Percentiles rank a stretch among this genome's conserved stretches.
These are phyloP conservation scores for Ascomycota sp. DNA, from an alignment of 2,329 filamentous ascomycete genomes.

Conservation along the genomic window DNA sequence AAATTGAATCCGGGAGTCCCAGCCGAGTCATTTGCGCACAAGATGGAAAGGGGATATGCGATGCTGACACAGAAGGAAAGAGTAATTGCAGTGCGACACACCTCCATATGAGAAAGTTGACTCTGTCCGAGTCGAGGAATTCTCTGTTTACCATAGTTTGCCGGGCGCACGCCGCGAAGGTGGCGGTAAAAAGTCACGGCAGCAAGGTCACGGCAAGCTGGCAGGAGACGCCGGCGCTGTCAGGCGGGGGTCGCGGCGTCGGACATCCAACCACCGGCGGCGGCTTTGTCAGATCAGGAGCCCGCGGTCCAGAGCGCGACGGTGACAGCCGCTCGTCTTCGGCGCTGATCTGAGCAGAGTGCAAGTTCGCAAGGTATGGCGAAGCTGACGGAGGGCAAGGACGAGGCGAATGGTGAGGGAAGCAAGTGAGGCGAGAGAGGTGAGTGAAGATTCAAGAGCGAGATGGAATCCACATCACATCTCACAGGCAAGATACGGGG, in stretches of 20 bases:
- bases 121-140: constrained; percentile 42
- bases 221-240: background rate
- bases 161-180: constrained; percentile 10
- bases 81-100: constrained; percentile 20
- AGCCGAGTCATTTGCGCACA: too few species aligned
- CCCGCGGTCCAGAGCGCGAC: too few species aligned
- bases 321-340: too few species aligned
- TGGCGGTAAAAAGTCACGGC: constrained; percentile 12
- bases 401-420: constrained; percentile 3
- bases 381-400: constrained; percentile 3
- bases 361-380: too few species aligned
- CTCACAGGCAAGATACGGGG: constrained; percentile 3
- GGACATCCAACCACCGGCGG: constrained; percentile 1
- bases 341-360: too few species aligned
- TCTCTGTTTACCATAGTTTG: constrained; percentile 32
- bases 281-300: too few species aligned
- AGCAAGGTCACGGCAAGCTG: constrained; percentile 2
- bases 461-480: constrained; percentile 7
- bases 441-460: constrained; percentile 9
- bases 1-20: too few species aligned
- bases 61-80: background rate
- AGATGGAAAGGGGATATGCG: too few species aligned
- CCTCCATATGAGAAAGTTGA: constrained; percentile 55
- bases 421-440: constrained; percentile 2
- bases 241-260: constrained; percentile 1